Evolutionary conservation across 805 yeast genomes (phyloP), one percentile per base, ranked within the genome.

Genomic region (Candida morakotiae): DNA sequence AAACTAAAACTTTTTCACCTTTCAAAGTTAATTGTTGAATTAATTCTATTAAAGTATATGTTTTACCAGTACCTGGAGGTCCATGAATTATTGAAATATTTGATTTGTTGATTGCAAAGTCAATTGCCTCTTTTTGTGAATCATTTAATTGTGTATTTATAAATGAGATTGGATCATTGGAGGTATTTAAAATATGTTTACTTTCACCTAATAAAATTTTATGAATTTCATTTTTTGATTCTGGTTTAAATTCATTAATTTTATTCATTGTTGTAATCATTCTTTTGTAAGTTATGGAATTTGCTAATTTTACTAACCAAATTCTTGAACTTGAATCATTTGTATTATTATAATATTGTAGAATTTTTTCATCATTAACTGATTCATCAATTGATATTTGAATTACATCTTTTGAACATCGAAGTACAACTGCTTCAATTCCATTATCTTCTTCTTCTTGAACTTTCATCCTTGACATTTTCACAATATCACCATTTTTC

Each of bases 31-130:
- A 63, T 52, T 89, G 96, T 35, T 83, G 75, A 25, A 88, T 80
- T 6, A 86, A 62, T 51, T 91, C 97, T 8, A 89, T 79, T 5
- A 91, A 49, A 0, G 97, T 89, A 44, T 81, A 82, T 0, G 98
- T 91, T 42, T 79, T 77, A 9, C 91, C 91, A 0, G 91, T 83
- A 3, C 91, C 91, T 0, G 89, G 89, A 1, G 91, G 91, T 0
- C 91, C 91, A 51, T 83, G 91, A 5, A 83, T 72, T 7, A 83
- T 73, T 28, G 56, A 69, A 58, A 83, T 55, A 3, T 80, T 79
- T n/a, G 78, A 73, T 2, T 48, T 48, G 38, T 62, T 56, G 11
- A 87, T 35, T 1, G 94, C 72, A 57, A 83, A 83, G 9, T 64
- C 58, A 7, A 89, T 79, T 0, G 98, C 96, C 2, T 67, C 53